Evolutionary conservation across 441 rosid genomes (phyloP).

Genomic region (Eugenia klotzschiana): DNA sequence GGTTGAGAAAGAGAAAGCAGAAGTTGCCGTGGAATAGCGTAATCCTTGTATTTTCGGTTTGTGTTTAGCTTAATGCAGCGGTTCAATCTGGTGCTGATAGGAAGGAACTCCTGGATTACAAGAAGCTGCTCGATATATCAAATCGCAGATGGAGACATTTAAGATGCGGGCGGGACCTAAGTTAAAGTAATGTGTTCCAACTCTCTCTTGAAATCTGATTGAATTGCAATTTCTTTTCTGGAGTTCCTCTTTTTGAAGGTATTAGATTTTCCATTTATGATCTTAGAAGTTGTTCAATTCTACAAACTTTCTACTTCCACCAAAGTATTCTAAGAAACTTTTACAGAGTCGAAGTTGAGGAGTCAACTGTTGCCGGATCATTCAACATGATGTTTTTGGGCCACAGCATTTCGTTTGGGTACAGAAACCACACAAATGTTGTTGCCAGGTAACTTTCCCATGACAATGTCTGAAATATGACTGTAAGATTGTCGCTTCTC

Average conservation of each 20-base stretch:
- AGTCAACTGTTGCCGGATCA: constrained; percentile 66
- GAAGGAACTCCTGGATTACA: constrained; percentile 84
- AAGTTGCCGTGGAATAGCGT: background rate
- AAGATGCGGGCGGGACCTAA: constrained; percentile 69
- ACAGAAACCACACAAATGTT: constrained; percentile 86
- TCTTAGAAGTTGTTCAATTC: background rate
- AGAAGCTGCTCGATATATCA: constrained; percentile 83
- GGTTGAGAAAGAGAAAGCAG: background rate
- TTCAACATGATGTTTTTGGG: constrained; percentile 90
- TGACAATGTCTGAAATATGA: background rate
- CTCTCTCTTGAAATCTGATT: background rate
- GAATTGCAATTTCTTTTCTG: background rate
- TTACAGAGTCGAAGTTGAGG: constrained; percentile 79
- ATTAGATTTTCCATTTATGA: background rate
- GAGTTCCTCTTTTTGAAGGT: background rate
- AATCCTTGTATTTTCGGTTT: background rate
- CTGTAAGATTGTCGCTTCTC: background rate
- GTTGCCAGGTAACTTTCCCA: constrained; percentile 48
- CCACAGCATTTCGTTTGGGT: constrained; percentile 66
- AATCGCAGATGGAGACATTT: constrained; percentile 46
- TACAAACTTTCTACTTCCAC: background rate
- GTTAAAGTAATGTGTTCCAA: constrained; percentile 25
- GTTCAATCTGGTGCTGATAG: constrained; percentile 15
- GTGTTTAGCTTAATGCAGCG: background rate
- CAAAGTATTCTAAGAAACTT: background rate